Evolutionary conservation across 192 early-diverging fungal genomes (phyloP), one percentile per base, ranked within the genome.

Genomic region (Coemansia sp.): DNA sequence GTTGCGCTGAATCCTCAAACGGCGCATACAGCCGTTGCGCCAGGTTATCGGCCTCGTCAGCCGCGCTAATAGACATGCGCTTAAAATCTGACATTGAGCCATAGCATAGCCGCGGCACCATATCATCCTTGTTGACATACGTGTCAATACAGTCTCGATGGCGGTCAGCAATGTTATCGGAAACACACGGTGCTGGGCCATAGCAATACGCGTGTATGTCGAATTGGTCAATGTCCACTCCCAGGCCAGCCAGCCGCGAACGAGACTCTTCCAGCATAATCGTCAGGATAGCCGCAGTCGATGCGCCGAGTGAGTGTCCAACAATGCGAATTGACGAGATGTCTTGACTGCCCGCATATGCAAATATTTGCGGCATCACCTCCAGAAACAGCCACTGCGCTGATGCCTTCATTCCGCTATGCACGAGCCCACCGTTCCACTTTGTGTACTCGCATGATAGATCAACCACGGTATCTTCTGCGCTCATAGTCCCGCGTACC

Each of bases 401-500:
- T 6, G 89, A 86, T 14, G 85, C 83, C 77, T 88, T 86, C 81
- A 91, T 88, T 5, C 90, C 90, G 49, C 84, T 84, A 54, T 92
- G 90, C 34, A 91, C 87, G 12, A 90, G 72, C 0, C 90, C 90
- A 47, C 89, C 90, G 51, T 85, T 84, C 89, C 88, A 91, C 34
- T 86, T 88, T 48, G 85, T 80, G 64, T 92, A 92, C 65, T 89
- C 88, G 60, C 89, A 92, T 0, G 85, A 86, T 17, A 92, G 62
- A 66, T 92, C 90, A 0, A 90, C 89, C 25, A 92, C 60, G 1
- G 89, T 87, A 59, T 92, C 90, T 60, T 87, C 85, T 0, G 84
- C 78, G 46, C 88, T 90, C 89, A 89, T 88, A 0, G 87, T 88
- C 6, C 90, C 90, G 46, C 90, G 74, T 37, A 89, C 87, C 4